Evolutionary conservation across 1,284 basidiomycete genomes (phyloP), one percentile per base, ranked within the genome.

Genomic region (Heterobasidion parviporum): DNA sequence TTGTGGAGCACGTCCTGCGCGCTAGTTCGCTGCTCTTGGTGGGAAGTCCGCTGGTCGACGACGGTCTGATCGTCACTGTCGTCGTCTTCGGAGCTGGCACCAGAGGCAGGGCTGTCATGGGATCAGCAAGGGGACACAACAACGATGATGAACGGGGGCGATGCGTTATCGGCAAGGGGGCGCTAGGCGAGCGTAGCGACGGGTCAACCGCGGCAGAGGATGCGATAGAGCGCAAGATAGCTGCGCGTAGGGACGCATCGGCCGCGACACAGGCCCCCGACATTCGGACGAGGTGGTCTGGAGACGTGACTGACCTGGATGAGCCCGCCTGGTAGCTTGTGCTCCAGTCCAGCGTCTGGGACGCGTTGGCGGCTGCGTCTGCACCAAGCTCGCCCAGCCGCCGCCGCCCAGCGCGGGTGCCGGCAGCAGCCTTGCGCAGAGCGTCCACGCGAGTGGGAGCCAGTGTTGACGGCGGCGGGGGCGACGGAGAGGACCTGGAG

Each of bases 321-420:
- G 86, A 87, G 38, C 88, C 89, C 16, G 83, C 88, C 59, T 88
- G 84, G 68, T 91, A 91, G 63, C 88, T 91, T n/a, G 89, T 89
- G 64, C 87, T 91, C 83, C 88, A 83, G 61, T 83, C 88, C 60
- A 82, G 60, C 58, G 64, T 62, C 61, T 65, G 68, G 38, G 61
- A 14, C 65, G 64, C 16, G 59, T 70, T 43, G 14, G 43, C 41
- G 8, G 56, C 14, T 54, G 64, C 63, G 32, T 64, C 62, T 52
- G 61, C 60, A 35, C 67, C 60, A 53, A 62, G 63, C 35, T 64
- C 57, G 20, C 60, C 57, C 15, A 62, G 62, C 44, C 58, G 62
- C 36, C 62, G 60, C 20, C 57, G 62, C 45, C 61, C 58, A 36
- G 55, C 60, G 6, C 60, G 62, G 26, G 51, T 49, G 33, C 32